Base-by-base conservation (phyloP, 139 green algal genomes). In the Chlamydomonas sp. region DNA sequence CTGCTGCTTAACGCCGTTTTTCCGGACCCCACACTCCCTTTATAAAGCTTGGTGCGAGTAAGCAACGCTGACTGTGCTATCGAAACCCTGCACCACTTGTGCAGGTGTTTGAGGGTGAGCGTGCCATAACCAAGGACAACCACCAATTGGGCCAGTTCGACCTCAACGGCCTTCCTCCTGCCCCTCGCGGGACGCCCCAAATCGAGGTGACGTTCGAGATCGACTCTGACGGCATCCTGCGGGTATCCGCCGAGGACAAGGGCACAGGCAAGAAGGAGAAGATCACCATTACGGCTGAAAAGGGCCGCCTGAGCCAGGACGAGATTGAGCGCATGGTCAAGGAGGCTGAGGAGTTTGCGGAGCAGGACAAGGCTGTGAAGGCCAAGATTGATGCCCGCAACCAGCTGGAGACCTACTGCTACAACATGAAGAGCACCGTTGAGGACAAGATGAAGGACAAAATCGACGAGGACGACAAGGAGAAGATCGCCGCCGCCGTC, bases 111-210 rank as follows among this genome's bases (percentile, higher is more conserved):
- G 90, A 92, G 90, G 87, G 97, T 63, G 97, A 99, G 94, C 95
- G 97, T 67, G 92, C 95, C 82, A 97, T 98, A n/a, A 98, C 96
- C 80, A 97, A 97, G 94, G 97, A 99, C 95, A 98, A 98, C 95
- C 94, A 98, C 92, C 94, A 95, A 91, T 94, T 99, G 92, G 97
- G 97, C n/a, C 90, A 97, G 88, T 98, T 98, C 88, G 95, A 98
- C 81, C 92, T 99, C 58, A 97, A 89, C 20, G 96, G 97, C 92
- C 98, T 99, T 88, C 96, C 97, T 6, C 93, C 97, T 64, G 96
- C 97, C 59, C 95, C 96, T 0, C 91, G 96, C 49, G 97, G 97
- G 62, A 91, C 90, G 0, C 96, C 97, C 18, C 95, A 99, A 92
- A 97, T 99, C 81, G 93, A 97, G 92, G 96, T 98, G 63, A 95